These are phyloP conservation scores for Chrysanthemum seticuspe DNA, from an alignment of 129 eudicot species.

Conservation along the genomic window DNA sequence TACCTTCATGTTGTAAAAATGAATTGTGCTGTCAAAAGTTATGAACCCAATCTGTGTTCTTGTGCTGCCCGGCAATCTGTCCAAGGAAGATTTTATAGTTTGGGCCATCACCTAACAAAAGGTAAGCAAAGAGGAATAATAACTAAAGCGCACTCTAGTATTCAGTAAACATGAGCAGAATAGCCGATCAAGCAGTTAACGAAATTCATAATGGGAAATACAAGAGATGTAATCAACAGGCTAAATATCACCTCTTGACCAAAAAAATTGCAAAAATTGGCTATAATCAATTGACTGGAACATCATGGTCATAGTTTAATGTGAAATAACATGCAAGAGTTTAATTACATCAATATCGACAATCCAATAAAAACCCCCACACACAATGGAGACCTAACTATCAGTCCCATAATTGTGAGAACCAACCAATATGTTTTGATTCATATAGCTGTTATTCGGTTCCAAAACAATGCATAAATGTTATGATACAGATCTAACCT, in stretches of 20 bases:
- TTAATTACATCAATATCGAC: not conserved
- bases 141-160: slow-evolving; percentile 9
- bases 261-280: not conserved
- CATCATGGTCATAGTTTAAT: not conserved
- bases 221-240: not conserved
- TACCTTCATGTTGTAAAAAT: slow-evolving; percentile 94
- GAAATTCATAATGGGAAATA: not conserved
- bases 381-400: not conserved
- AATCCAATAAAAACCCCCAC: not conserved
- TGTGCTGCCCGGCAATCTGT: slow-evolving; percentile 78
- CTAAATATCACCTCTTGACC: not conserved
- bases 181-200: slow-evolving; percentile 12
- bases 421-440: not conserved
- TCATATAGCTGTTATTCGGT: not conserved
- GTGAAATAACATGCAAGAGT: not conserved
- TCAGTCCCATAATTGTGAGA: not conserved
- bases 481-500: not conserved
- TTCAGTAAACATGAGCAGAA: slow-evolving; percentile 7
- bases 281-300: not conserved
- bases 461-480: not conserved
- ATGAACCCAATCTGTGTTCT: slow-evolving; percentile 97
- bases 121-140: slow-evolving; percentile 16
- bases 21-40: slow-evolving; percentile 91
- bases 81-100: slow-evolving; percentile 89
- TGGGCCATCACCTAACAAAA: slow-evolving; percentile 79